Evolutionary conservation across 2,329 filamentous ascomycete species (phyloP), one percentile per base, ranked within the genome.

Genomic region (Elsinoe ampelina): DNA sequence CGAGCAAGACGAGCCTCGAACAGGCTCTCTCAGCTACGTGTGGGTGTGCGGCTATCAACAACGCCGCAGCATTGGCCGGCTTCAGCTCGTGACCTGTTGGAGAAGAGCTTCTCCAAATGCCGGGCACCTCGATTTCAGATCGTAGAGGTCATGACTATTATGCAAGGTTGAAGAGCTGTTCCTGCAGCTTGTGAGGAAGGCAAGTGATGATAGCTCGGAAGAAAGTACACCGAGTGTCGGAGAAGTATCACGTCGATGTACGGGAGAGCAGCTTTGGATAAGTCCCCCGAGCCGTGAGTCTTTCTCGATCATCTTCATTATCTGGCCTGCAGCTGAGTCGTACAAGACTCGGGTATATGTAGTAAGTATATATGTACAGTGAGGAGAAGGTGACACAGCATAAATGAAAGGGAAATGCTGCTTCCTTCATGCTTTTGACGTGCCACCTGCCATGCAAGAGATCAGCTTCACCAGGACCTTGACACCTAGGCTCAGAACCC

Each of bases 381-480:
- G 48, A n/a, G 34, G 19, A 52, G 34, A 39, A 26, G 34, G 19
- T 38, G 34, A 39, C 34, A 39, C 32, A 52, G 41, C 17, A 45
- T 22, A 26, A n/a, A 52, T 20, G 17, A 39, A 35, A 52, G 8
- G 34, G 34, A 39, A 19, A 36, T 17, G 30, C 26, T 15, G 45
- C n/a, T n/a, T 12, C 19, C 13, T 6, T 52, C n/a, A 52, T 39
- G 32, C 26, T 17, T 52, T 52, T n/a, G 48, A 38, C 19, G 36
- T 52, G 32, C 34, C 48, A 19, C 48, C 48, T 22, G 34, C 34
- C 48, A 52, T 52, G 48, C 48, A 52, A n/a, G 48, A 52, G 6
- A 74, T 64, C 5, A 74, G 63, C 2, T 67, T 69, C 35, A 70
- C 64, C 17, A 74, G 65, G 36, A 73, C 64, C 66, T 72, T 75